Conservation (phyloP, 176 grass and related monocot species). For the Carex littledalei region DNA sequence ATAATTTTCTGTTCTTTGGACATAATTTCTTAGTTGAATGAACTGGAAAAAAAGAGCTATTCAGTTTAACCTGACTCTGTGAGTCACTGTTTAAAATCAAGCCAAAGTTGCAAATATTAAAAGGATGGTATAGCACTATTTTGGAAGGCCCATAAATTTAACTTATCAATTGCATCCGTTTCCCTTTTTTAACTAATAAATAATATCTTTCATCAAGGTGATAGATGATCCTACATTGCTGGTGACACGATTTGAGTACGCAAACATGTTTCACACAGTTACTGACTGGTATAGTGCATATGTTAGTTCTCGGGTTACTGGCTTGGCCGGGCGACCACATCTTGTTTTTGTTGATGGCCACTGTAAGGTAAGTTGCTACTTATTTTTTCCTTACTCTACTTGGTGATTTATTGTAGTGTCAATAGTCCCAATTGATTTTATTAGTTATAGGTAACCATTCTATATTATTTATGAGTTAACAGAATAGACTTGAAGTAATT, state of each 20-base stretch:
- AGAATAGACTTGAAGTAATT: not conserved
- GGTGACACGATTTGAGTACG: conserved; percentile 96
- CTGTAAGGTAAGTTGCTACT: conserved; percentile 74
- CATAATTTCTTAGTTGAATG: not conserved
- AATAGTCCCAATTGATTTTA: not conserved
- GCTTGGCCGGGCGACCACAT: conserved; percentile 58
- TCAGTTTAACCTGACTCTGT: not conserved
- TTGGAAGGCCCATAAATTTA: not conserved
- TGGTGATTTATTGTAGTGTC: not conserved
- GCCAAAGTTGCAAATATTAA: not conserved
- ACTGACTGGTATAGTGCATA: conserved; percentile 99
- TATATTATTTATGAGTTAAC: not conserved
- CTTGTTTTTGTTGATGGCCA: conserved; percentile 90
- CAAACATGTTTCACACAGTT: conserved; percentile 97
- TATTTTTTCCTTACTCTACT: conserved; percentile 13
- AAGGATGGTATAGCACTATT: not conserved
- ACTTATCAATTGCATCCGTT: not conserved
- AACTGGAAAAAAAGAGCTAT: not conserved
- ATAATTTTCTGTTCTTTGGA: not conserved
- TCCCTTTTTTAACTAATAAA: not conserved
- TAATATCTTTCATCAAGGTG: conserved; percentile 40
- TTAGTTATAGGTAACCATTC: conserved; percentile 9
- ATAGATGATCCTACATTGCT: conserved; percentile 83
- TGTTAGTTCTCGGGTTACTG: conserved; percentile 77
- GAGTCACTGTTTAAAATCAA: not conserved